Conservation (phyloP, 75 land plant species). For the Sequoia sempervirens region DNA sequence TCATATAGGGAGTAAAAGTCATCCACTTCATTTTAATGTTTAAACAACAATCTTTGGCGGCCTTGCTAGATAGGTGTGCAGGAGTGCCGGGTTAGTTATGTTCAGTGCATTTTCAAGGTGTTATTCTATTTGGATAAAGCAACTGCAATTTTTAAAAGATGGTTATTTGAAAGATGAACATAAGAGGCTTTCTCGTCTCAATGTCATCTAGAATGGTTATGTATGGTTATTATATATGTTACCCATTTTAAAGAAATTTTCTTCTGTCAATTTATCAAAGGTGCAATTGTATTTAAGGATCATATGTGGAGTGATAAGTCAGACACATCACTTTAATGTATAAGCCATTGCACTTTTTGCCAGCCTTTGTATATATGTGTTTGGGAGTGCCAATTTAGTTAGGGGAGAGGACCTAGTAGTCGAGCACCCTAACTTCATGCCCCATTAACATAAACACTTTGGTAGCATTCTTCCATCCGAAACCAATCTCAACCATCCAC, state of each 20-base stretch:
- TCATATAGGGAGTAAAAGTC: not conserved
- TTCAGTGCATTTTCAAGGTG: not conserved
- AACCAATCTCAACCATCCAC: too few species aligned
- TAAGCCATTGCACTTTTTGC: not conserved
- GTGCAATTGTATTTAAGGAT: not conserved
- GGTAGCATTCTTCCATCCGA: too few species aligned
- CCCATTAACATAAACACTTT: too few species aligned
- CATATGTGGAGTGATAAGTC: not conserved
- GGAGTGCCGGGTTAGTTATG: not conserved
- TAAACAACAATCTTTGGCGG: not conserved
- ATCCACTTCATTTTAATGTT: not conserved
- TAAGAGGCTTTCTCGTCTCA: not conserved
- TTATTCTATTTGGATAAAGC: not conserved
- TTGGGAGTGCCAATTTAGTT: not conserved
- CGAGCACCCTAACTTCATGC: too few species aligned
- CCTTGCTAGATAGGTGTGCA: not conserved
- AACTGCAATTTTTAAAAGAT: not conserved
- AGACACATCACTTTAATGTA: not conserved
- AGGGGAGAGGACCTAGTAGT: too few species aligned
- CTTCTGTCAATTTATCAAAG: not conserved
- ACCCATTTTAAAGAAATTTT: not conserved
- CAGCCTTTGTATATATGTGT: not conserved
- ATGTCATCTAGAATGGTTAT: not conserved
- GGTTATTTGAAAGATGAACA: slow-evolving; percentile 30
- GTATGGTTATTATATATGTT: not conserved